These are phyloP conservation scores for Ophiocordyceps camponoti-saundersi DNA, from an alignment of 2,329 filamentous ascomycete genomes.

Conservation along the genomic window DNA sequence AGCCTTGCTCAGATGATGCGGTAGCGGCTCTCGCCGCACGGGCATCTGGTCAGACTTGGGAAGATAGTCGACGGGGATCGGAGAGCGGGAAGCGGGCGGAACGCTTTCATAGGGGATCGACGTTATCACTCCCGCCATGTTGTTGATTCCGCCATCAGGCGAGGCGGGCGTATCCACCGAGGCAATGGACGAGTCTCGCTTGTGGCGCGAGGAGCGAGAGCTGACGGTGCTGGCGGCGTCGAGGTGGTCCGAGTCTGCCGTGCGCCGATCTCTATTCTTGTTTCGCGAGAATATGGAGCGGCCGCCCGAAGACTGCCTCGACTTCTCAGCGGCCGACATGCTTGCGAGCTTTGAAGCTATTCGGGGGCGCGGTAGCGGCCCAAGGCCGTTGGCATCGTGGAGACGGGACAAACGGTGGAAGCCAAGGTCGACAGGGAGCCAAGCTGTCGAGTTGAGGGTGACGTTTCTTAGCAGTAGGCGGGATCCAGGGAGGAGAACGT, in stretches of 20 bases:
- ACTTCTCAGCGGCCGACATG: constrained; percentile 57
- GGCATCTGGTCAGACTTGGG: constrained; percentile 48
- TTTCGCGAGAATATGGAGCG: constrained; percentile 80
- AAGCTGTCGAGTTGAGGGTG: background rate
- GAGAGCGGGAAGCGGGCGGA: constrained; percentile 46
- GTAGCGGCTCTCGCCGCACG: constrained; percentile 53
- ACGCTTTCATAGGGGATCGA: constrained; percentile 74
- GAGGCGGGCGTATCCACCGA: constrained; percentile 53
- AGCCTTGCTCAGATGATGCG: constrained; percentile 69
- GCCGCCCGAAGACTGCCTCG: constrained; percentile 58
- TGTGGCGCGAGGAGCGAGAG: constrained; percentile 59
- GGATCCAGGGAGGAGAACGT: background rate
- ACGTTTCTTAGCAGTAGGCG: background rate
- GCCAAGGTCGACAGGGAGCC: background rate
- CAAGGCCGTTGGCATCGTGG: constrained; percentile 20
- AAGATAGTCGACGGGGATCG: constrained; percentile 57
- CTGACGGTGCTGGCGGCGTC: constrained; percentile 43
- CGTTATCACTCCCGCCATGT: constrained; percentile 68
- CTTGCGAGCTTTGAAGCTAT: constrained; percentile 3
- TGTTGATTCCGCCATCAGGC: constrained; percentile 49
- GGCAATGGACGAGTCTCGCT: constrained; percentile 52
- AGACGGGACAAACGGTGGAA: background rate
- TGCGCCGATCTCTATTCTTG: constrained; percentile 59
- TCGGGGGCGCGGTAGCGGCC: constrained; percentile 14
- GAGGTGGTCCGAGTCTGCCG: constrained; percentile 38